Evolutionary conservation across 1,284 basidiomycete genomes (phyloP).

Genomic region (Athelia sp.): DNA sequence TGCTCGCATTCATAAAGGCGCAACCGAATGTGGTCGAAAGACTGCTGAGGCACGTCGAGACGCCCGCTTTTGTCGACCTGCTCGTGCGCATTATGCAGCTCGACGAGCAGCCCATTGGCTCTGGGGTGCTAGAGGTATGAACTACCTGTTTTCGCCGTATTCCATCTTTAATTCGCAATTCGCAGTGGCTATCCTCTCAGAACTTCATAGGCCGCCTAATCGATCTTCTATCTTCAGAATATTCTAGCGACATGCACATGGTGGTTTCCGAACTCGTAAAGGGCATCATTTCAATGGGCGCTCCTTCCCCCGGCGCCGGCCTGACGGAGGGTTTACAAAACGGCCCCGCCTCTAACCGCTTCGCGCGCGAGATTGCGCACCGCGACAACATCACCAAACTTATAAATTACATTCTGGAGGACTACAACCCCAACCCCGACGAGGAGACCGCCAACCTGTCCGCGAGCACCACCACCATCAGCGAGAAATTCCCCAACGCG

Average conservation of each 20-base stretch:
- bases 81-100: conserved; percentile 89
- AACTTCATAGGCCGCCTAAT: conserved; percentile 82
- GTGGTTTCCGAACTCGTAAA: conserved; percentile 92
- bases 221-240: conserved; percentile 76
- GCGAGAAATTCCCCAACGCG: conserved; percentile 48
- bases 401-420: conserved; percentile 76
- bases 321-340: conserved; percentile 62
- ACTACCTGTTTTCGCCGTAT: conserved; percentile 18
- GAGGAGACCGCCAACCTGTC: conserved; percentile 9
- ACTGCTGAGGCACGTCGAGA: conserved; percentile 83
- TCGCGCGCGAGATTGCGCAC: conserved; percentile 87
- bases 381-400: conserved; percentile 71
- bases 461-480: conserved; percentile 1
- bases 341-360: conserved; percentile 77
- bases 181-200: conserved; percentile 84
- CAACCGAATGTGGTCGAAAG: conserved; percentile 83
- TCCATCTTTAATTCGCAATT: too few relatives aligned
- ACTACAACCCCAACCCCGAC: conserved; percentile 39
- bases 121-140: conserved; percentile 83
- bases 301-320: conserved; percentile 77
- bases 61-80: conserved; percentile 89
- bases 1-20: conserved; percentile 87
- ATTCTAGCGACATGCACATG: conserved; percentile 78
- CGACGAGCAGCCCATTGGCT: conserved; percentile 82
- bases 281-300: conserved; percentile 91